These are phyloP conservation scores for Talaromyces sp. DNA, from an alignment of 2,329 filamentous ascomycete species.

Conservation along the genomic window DNA sequence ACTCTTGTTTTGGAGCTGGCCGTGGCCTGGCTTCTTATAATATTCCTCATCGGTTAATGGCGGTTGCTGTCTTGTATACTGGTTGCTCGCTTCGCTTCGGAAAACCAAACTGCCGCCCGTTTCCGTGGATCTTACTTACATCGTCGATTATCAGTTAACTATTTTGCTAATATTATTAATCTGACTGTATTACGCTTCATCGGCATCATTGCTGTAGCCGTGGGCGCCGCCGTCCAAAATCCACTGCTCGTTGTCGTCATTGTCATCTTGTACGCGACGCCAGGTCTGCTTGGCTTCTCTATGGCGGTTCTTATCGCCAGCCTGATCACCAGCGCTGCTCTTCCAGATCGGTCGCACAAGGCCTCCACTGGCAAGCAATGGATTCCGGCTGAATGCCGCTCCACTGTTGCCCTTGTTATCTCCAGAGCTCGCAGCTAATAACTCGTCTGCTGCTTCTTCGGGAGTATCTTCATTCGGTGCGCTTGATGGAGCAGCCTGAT, in stretches of 20 bases:
- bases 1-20: neutral
- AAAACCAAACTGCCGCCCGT: neutral
- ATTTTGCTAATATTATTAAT: neutral
- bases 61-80: neutral
- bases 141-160: neutral
- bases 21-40: neutral
- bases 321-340: constrained; percentile 21
- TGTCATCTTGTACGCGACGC: constrained; percentile 44
- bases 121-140: neutral
- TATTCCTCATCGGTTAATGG: neutral
- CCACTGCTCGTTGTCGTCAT: constrained; percentile 45
- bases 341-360: constrained; percentile 44
- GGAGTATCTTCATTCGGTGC: constrained; percentile 17
- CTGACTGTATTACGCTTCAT: neutral
- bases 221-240: constrained; percentile 41
- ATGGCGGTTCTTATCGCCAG: constrained; percentile 19
- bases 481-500: constrained; percentile 28
- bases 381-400: constrained; percentile 40
- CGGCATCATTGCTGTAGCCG: constrained; percentile 23
- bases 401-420: constrained; percentile 17
- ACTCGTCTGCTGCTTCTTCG: constrained; percentile 15
- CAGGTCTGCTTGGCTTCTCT: constrained; percentile 38
- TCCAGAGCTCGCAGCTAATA: constrained; percentile 12
- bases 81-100: neutral
- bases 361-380: constrained; percentile 38